Evolutionary conservation across 2,329 filamentous ascomycete genomes (phyloP).

Genomic region (Aureobasidium sp.): DNA sequence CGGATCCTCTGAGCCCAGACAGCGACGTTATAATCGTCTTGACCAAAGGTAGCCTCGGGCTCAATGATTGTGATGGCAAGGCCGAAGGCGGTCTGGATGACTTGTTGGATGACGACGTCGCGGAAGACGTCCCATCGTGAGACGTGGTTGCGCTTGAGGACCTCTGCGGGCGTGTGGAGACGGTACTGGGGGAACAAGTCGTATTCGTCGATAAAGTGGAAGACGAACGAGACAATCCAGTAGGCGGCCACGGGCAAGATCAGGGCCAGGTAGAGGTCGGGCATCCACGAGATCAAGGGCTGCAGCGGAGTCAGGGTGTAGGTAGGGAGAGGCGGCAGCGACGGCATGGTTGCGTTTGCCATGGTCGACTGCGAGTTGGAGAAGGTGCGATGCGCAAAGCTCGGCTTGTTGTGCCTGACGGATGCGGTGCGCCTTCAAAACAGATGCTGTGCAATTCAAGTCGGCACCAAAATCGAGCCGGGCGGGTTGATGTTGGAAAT

Average conservation of each 20-base stretch:
- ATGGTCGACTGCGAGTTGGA: conserved; percentile 20
- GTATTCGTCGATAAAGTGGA: conserved; percentile 78
- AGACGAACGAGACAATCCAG: conserved; percentile 78
- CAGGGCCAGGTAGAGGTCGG: conserved; percentile 74
- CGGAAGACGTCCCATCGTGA: conserved; percentile 76
- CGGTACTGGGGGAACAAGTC: conserved; percentile 87
- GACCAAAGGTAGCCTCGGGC: conserved; percentile 64
- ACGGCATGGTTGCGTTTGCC: conserved; percentile 45
- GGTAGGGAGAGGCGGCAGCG: conserved; percentile 66
- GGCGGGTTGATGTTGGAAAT: background rate
- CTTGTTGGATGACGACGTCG: conserved; percentile 86
- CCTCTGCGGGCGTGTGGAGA: conserved; percentile 88
- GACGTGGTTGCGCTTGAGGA: conserved; percentile 79
- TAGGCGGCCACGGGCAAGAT: conserved; percentile 75
- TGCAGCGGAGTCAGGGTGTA: conserved; percentile 66
- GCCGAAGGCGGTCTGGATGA: conserved; percentile 74
- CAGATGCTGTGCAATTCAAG: background rate
- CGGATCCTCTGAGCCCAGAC: conserved; percentile 83
- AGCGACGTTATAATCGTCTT: conserved; percentile 77
- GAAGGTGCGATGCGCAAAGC: conserved; percentile 4
- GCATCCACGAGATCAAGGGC: conserved; percentile 67
- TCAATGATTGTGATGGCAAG: conserved; percentile 64
- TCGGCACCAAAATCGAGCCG: background rate
- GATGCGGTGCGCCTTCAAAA: background rate
- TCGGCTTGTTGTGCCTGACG: background rate